phyloP scores from a whole-genome alignment of 1,284 basidiomycete species.

The Cryptococcus sp. region DNA sequence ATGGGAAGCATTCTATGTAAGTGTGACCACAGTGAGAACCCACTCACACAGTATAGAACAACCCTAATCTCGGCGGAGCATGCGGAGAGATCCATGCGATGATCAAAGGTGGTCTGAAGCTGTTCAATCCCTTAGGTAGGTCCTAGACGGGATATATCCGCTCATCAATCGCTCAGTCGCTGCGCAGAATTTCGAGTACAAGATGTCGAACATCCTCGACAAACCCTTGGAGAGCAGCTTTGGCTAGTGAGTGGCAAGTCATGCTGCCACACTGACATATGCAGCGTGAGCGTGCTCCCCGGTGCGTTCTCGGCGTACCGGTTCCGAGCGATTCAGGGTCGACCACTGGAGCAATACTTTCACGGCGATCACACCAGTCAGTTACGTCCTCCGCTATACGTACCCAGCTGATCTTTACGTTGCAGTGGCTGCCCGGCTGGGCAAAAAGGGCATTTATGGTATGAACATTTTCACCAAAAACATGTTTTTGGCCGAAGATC shows the following conservation, averaged over 20 bases:
- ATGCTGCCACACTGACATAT: background rate
- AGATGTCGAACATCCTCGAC: slow-evolving; percentile 91
- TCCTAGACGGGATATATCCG: background rate
- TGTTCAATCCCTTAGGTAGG: slow-evolving; percentile 79
- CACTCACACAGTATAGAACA: slow-evolving; percentile 39
- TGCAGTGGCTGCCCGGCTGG: slow-evolving; percentile 79
- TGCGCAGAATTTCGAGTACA: slow-evolving; percentile 98
- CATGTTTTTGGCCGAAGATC: slow-evolving; percentile 84
- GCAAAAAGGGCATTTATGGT: slow-evolving; percentile 89
- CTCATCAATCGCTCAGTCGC: slow-evolving; percentile 57
- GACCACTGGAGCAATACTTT: slow-evolving; percentile 95
- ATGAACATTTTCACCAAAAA: slow-evolving; percentile 97
- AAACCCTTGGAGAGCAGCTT: slow-evolving; percentile 87
- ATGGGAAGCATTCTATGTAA: slow-evolving; percentile 73
- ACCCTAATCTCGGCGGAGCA: slow-evolving; percentile 69
- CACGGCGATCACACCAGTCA: slow-evolving; percentile 86
- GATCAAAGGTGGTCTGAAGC: slow-evolving; percentile 87
- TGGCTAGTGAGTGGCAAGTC: slow-evolving; percentile 62
- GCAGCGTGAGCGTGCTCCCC: slow-evolving; percentile 79
- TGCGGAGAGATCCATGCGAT: slow-evolving; percentile 93
- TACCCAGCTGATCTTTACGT: background rate
- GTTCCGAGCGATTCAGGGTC: slow-evolving; percentile 84
- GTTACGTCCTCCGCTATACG: slow-evolving; percentile 9
- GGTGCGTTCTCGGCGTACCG: slow-evolving; percentile 97
- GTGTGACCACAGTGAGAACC: slow-evolving; percentile 2